Conservation (phyloP, 768 basidiomycete species). For the Boletus vermiculosoides region DNA sequence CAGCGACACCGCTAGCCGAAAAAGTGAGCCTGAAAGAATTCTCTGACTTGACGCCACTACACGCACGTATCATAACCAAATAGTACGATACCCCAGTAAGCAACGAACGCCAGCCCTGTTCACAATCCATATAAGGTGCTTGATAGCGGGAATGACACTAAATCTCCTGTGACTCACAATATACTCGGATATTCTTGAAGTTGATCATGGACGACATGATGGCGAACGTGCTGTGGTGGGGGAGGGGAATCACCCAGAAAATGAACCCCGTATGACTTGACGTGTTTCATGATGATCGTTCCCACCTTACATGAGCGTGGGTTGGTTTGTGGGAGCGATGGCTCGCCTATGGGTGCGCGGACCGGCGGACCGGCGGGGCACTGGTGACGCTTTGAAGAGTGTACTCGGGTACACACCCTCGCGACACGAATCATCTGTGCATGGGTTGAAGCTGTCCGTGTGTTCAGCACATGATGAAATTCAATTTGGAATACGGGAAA, state of each 20-base stretch:
- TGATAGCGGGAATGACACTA: too few species aligned
- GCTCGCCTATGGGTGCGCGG: not conserved
- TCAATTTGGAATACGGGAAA: not conserved
- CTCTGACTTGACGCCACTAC: not conserved
- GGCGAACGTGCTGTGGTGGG: not conserved
- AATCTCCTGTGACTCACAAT: constrained; percentile 43
- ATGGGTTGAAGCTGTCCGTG: not conserved
- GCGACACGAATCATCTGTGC: not conserved
- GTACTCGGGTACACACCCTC: not conserved
- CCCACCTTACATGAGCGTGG: constrained; percentile 1
- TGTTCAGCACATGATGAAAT: not conserved
- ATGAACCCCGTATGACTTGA: not conserved
- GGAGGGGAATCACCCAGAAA: not conserved
- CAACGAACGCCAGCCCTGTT: constrained; percentile 68
- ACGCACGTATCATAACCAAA: constrained; percentile 79
- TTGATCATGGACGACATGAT: constrained; percentile 3
- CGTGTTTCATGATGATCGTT: not conserved
- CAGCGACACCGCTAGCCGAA: constrained; percentile 54
- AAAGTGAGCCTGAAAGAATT: not conserved
- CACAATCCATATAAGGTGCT: not conserved
- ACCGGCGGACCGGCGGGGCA: constrained; percentile 1
- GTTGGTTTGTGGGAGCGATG: not conserved
- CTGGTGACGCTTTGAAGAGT: not conserved
- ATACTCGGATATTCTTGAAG: constrained; percentile 60
- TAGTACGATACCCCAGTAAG: constrained; percentile 77